phyloP scores from a whole-genome alignment of 345 rosid species.

The Fremontodendron californicum region DNA sequence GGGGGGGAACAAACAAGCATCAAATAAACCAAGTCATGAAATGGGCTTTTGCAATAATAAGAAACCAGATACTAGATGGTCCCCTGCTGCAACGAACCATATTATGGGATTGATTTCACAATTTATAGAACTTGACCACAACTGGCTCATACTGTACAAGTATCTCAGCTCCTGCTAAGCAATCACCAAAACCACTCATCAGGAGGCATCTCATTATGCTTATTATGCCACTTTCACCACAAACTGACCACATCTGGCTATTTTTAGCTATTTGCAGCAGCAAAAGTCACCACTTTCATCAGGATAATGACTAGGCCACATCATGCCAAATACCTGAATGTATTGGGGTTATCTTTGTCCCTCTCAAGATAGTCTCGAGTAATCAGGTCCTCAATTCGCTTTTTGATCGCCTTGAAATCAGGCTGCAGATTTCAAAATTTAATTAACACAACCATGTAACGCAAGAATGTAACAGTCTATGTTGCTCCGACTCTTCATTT shows the following conservation, averaged over 20 bases:
- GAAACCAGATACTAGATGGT: not conserved
- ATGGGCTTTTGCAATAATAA: not conserved
- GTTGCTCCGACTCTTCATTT: too few species aligned
- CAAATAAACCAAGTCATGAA: not conserved
- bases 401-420: slow-evolving; percentile 69
- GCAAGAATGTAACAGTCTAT: not conserved
- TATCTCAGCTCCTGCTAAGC: slow-evolving; percentile 20
- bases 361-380: slow-evolving; percentile 63
- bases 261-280: slow-evolving; percentile 14
- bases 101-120: slow-evolving; percentile 16
- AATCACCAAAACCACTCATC: slow-evolving; percentile 16
- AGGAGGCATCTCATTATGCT: slow-evolving; percentile 17
- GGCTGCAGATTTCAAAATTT: slow-evolving; percentile 44
- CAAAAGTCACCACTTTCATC: not conserved
- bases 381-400: slow-evolving; percentile 68
- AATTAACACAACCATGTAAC: not conserved
- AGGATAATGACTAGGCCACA: slow-evolving; percentile 5
- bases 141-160: slow-evolving; percentile 36
- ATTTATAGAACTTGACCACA: slow-evolving; percentile 12
- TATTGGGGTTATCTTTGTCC: slow-evolving; percentile 51
- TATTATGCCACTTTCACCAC: slow-evolving; percentile 12
- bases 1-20: not conserved
- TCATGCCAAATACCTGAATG: slow-evolving; percentile 56
- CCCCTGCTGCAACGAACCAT: slow-evolving; percentile 12
- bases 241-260: not conserved